Evolutionary conservation across 208 protist genomes (phyloP).

Genomic region (Leishmania arabica): DNA sequence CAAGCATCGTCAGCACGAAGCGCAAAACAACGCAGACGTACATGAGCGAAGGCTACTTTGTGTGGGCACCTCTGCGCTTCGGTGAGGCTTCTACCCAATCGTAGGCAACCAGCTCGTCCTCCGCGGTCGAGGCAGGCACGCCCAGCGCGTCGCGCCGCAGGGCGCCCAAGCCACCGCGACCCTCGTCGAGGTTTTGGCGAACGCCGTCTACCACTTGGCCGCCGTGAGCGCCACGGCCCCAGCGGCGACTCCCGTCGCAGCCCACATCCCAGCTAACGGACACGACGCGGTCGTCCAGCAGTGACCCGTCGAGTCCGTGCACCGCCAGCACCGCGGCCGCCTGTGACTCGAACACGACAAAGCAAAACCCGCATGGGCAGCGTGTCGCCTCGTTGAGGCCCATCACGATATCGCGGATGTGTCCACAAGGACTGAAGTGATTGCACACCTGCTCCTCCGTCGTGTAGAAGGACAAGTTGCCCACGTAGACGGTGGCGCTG

Average conservation of each 20-base stretch:
- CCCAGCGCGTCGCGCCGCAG: conserved; percentile 73
- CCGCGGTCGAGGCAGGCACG: conserved; percentile 43
- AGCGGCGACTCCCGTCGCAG: conserved; percentile 72
- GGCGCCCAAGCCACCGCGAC: conserved; percentile 90
- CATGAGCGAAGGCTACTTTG: neutral
- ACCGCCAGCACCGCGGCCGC: conserved; percentile 92
- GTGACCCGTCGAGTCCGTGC: conserved; percentile 69
- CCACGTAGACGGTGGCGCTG: conserved; percentile 96
- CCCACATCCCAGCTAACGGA: conserved; percentile 90
- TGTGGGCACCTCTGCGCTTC: conserved; percentile 14
- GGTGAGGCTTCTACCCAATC: conserved; percentile 61
- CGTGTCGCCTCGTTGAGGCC: conserved; percentile 95
- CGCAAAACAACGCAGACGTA: neutral
- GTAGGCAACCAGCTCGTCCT: conserved; percentile 64
- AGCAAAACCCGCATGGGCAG: conserved; percentile 99
- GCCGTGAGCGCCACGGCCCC: conserved; percentile 85
- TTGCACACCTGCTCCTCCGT: conserved; percentile 96
- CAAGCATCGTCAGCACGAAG: neutral
- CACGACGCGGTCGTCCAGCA: conserved; percentile 84
- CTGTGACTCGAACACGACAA: conserved; percentile 96
- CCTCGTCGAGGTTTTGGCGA: conserved; percentile 90
- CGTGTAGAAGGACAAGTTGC: conserved; percentile 99
- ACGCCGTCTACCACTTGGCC: conserved; percentile 94
- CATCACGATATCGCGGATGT: conserved; percentile 97
- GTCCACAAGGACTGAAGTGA: conserved; percentile 94